Base-by-base conservation (phyloP, 768 basidiomycete genomes). In the Tulasnella calospora region DNA sequence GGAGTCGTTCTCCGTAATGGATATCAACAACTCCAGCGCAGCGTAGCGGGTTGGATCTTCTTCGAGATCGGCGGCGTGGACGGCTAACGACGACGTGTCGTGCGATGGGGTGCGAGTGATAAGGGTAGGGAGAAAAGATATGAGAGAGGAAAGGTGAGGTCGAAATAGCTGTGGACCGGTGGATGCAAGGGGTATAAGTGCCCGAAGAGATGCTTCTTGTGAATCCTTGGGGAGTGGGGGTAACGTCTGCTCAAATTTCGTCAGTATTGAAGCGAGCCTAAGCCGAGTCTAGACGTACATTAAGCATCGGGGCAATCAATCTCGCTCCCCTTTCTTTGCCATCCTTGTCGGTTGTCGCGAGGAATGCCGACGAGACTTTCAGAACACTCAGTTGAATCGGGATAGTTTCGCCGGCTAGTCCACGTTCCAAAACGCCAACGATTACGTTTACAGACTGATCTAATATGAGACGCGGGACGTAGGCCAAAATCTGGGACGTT, bases 1-100 rank as follows among this genome's bases (percentile, higher is more conserved):
- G 0, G 93, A 90, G 46, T 88, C 87, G 3, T 92, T 89, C 83
- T 96, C 94, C 38, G 88, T 90, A n/a, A 97, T 84, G 17, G 89
- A 90, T 76, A 96, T 87, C 89, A 96, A 91, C 74, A 96, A 89
- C 83, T 96, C 95, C 13, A 95, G 85, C 12, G 93, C 92, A 0
- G 90, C 89, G 74, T 90, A 89, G 13, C 94, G 86, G 40, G 94
- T 87, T 27, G 91, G 61, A 35, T 92, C 91, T 72, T 95, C 92
- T 21, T 88, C 87, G 35, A 88, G 38, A 70, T 46, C 88, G 23
- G 87, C 86, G 0, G 79, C 80, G 6, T 83, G 82, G 57, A 88
- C 87, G 2, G 85, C 82, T 4, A 44, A 13, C 0, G 84, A 84
- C 1, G 82, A 82, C 4, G 71, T 15, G 17, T 30, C 36, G 15